These are phyloP conservation scores for Trebouxia sp. DNA, from an alignment of 139 green algal genomes.

Conservation along the genomic window DNA sequence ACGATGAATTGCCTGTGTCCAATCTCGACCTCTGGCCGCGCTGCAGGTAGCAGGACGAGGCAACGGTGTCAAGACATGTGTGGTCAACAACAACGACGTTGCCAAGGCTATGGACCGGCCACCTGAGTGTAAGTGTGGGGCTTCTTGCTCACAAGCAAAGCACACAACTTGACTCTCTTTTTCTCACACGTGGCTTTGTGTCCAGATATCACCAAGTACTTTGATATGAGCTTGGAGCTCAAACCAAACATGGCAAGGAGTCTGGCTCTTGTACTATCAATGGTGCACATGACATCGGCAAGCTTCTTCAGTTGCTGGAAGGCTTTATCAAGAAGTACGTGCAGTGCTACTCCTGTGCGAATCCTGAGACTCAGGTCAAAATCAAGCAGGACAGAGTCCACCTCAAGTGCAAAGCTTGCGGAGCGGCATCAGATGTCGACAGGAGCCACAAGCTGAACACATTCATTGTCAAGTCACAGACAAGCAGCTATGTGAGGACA, in stretches of 20 bases:
- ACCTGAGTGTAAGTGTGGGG: slow-evolving; percentile 76
- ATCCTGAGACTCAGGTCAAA: slow-evolving; percentile 95
- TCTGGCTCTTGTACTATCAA: slow-evolving; percentile 93
- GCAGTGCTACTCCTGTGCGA: slow-evolving; percentile 97
- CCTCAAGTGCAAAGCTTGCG: slow-evolving; percentile 94
- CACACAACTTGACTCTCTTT: neutral
- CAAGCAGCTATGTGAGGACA: no score
- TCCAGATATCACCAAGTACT: slow-evolving; percentile 95
- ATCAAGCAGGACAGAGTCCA: slow-evolving; percentile 88
- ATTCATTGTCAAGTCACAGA: slow-evolving; percentile 99
- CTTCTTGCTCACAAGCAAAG: neutral
- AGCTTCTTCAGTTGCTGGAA: slow-evolving; percentile 90
- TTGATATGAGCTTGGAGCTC: slow-evolving; percentile 94
- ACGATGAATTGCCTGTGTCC: no score
- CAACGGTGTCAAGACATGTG: slow-evolving; percentile 99
- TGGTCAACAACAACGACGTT: slow-evolving; percentile 99
- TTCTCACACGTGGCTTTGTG: neutral
- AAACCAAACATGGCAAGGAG: slow-evolving; percentile 95
- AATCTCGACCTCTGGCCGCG: no score
- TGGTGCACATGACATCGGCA: slow-evolving; percentile 75
- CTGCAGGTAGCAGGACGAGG: slow-evolving; percentile 93
- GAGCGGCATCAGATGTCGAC: slow-evolving; percentile 87
- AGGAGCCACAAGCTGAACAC: slow-evolving; percentile 96
- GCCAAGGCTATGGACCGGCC: slow-evolving; percentile 94
- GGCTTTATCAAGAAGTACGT: slow-evolving; percentile 99